These are phyloP conservation scores for Taphrina deformans DNA, from an alignment of 1,139 yeast species.

Conservation along the genomic window DNA sequence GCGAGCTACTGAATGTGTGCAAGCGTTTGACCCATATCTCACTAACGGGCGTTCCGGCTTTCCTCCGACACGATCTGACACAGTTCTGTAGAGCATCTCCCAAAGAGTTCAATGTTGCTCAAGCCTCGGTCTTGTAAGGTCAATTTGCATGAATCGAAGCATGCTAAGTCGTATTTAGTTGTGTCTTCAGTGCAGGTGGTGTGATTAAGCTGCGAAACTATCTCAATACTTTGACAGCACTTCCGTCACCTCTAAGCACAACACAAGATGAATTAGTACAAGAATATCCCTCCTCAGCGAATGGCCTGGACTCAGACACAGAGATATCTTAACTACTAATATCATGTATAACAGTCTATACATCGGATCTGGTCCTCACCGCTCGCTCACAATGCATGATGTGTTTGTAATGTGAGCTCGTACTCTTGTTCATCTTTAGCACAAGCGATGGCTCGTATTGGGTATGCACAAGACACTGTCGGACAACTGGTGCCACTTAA, in stretches of 20 bases:
- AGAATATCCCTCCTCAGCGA: neutral
- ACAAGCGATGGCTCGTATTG: too few relatives aligned
- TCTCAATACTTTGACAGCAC: slow-evolving; percentile 46
- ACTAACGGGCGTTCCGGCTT: slow-evolving; percentile 88
- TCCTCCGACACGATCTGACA: slow-evolving; percentile 79
- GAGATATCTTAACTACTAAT: too few relatives aligned
- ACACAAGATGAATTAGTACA: neutral
- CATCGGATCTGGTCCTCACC: too few relatives aligned
- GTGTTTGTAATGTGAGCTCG: too few relatives aligned
- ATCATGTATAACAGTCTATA: too few relatives aligned
- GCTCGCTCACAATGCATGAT: too few relatives aligned
- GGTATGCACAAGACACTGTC: too few relatives aligned
- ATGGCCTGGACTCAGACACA: neutral
- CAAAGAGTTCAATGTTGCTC: slow-evolving; percentile 84
- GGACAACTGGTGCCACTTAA: too few relatives aligned
- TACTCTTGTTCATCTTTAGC: too few relatives aligned
- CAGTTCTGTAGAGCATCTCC: slow-evolving; percentile 94
- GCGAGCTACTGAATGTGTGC: slow-evolving; percentile 69
- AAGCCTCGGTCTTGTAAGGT: slow-evolving; percentile 63
- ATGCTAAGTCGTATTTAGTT: slow-evolving; percentile 42
- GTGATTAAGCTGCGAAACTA: slow-evolving; percentile 70
- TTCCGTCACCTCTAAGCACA: neutral
- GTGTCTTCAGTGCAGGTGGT: slow-evolving; percentile 92
- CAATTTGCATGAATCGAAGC: neutral
- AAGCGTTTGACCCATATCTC: slow-evolving; percentile 85